Conservation (phyloP, 768 basidiomycete species). For the Naganishia vaughanmartiniae region DNA sequence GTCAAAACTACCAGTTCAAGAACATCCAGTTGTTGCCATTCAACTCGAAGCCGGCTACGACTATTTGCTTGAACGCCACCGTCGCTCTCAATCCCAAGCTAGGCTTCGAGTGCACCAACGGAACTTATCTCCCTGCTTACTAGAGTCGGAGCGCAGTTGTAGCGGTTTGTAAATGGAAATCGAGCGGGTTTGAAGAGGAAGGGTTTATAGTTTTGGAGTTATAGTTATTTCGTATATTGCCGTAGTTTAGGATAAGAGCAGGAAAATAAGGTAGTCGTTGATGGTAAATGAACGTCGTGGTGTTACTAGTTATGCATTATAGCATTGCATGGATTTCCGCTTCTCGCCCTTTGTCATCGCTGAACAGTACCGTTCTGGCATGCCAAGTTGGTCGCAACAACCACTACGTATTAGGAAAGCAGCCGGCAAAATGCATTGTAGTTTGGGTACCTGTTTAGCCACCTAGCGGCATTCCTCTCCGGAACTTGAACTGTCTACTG, state of each 20-base stretch:
- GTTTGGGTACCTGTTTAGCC: too few species aligned
- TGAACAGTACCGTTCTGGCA: too few species aligned
- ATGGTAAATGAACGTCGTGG: not conserved
- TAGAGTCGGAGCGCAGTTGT: not conserved
- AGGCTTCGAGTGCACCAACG: conserved; percentile 37
- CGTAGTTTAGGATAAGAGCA: not conserved
- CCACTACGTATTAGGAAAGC: too few species aligned
- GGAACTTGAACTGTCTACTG: too few species aligned
- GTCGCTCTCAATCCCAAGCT: conserved; percentile 33
- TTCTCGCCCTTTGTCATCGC: too few species aligned
- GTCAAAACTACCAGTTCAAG: conserved; percentile 34
- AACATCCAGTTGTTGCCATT: conserved; percentile 38
- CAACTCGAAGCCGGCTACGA: conserved; percentile 28
- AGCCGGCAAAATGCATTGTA: too few species aligned
- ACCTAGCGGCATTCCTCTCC: too few species aligned
- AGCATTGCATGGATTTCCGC: not conserved
- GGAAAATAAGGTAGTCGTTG: not conserved
- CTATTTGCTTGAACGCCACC: conserved; percentile 33
- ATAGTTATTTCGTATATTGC: not conserved
- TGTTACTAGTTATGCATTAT: not conserved
- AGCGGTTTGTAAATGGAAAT: not conserved
- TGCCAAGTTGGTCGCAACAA: too few species aligned
- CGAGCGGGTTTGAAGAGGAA: too few species aligned
- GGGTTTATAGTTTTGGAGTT: not conserved
- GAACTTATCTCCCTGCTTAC: conserved; percentile 29